These are phyloP conservation scores for Medicago truncatula DNA, from an alignment of 306 rosid genomes.

Conservation along the genomic window MtrunA17r5.0-ANR NC_053043.1:7847001-7847500, in stretches of 20 bases:
- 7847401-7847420: background rate
- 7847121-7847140: too few relatives aligned
- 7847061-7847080: too few relatives aligned
- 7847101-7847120: too few relatives aligned
- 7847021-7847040: too few relatives aligned
- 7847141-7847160: too few relatives aligned
- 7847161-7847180: too few relatives aligned
- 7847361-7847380: background rate
- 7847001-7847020: too few relatives aligned
- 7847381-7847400: background rate
- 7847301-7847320: slow-evolving; percentile 60
- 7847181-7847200: too few relatives aligned
- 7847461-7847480: background rate
- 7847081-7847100: too few relatives aligned
- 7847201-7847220: too few relatives aligned
- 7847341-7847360: slow-evolving; percentile 20
- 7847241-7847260: slow-evolving; percentile 58
- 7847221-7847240: slow-evolving; percentile 60
- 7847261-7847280: slow-evolving; percentile 55
- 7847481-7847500: background rate
- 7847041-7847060: too few relatives aligned
- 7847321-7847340: slow-evolving; percentile 51
- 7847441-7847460: background rate
- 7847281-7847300: slow-evolving; percentile 60
- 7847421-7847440: background rate